phyloP scores from a whole-genome alignment of 257 asterid species.

The Nicotiana noctiflora region DNA sequence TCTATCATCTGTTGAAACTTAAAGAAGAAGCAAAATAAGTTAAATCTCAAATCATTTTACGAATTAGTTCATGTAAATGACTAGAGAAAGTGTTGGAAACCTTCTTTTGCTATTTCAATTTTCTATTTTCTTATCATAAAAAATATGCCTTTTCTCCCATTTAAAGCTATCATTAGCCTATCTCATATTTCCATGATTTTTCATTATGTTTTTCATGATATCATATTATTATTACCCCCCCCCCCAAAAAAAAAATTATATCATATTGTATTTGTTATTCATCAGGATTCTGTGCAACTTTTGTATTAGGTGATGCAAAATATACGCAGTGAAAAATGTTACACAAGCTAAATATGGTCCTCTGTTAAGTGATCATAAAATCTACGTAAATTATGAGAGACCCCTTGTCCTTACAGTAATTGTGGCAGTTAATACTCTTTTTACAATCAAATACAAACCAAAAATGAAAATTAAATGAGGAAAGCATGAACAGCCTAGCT shows the following conservation, averaged over 20 bases:
- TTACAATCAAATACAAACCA: background rate
- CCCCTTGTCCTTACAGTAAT: background rate
- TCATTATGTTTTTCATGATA: background rate
- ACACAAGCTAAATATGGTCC: background rate
- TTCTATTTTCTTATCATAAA: background rate
- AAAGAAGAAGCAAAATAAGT: background rate
- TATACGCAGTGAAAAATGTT: background rate
- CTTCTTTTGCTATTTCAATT: background rate
- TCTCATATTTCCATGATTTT: background rate
- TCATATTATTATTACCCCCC: background rate
- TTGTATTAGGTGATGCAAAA: background rate
- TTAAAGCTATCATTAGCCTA: no score
- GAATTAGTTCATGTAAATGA: background rate
- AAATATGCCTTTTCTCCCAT: background rate
- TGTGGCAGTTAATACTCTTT: background rate
- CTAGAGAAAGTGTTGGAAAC: background rate
- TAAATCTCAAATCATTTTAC: background rate
- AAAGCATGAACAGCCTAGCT: conserved; percentile 13
- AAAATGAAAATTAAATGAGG: background rate
- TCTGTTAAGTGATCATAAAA: background rate
- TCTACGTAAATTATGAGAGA: background rate
- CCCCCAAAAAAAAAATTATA: background rate
- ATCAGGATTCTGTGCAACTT: background rate
- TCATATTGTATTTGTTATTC: background rate
- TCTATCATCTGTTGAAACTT: background rate